Percentiles rank a stretch among this genome's conserved stretches.
phyloP scores from a whole-genome alignment of 1,139 yeast genomes.

The Pichia kudriavzevii region DNA sequence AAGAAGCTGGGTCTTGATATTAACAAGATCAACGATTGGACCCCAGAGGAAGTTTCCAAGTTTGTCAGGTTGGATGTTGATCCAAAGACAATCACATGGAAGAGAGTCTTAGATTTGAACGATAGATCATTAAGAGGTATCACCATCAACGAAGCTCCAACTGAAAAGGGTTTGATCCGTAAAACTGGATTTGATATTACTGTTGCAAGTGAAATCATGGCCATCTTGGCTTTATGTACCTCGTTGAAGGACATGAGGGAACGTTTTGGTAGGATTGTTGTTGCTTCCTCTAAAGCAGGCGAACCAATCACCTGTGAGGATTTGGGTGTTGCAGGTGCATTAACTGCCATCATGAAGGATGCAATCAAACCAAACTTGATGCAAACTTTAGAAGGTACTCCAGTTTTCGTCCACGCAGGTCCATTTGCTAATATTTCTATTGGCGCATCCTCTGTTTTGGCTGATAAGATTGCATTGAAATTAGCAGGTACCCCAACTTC shows the following conservation, averaged over 20 bases:
- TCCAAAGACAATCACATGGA: conserved; percentile 91
- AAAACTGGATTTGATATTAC: conserved; percentile 94
- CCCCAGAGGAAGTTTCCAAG: conserved; percentile 64
- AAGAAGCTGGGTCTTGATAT: conserved; percentile 73
- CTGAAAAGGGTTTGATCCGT: conserved; percentile 87
- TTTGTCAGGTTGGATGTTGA: conserved; percentile 89
- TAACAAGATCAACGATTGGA: conserved; percentile 75
- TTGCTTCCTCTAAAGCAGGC: conserved; percentile 75
- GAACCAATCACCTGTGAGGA: conserved; percentile 95
- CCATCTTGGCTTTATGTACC: conserved; percentile 84
- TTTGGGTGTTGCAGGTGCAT: conserved; percentile 94
- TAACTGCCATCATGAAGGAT: conserved; percentile 91
- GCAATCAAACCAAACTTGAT: conserved; percentile 95
- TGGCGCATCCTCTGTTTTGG: conserved; percentile 92
- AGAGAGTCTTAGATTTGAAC: conserved; percentile 93
- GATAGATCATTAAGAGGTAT: conserved; percentile 90
- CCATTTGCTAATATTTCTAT: conserved; percentile 97
- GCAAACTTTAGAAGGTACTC: conserved; percentile 98
- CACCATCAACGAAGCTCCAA: conserved; percentile 88
- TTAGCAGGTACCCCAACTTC: conserved; percentile 44
- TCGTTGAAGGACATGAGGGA: conserved; percentile 81
- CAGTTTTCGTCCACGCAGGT: conserved; percentile 97
- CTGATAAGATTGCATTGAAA: conserved; percentile 92
- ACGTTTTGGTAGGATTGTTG: conserved; percentile 85
- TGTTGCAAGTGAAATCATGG: conserved; percentile 98